Percentiles rank a stretch among this genome's conserved stretches.
These are phyloP conservation scores for Pelargonium fulgidum DNA, from an alignment of 441 rosid genomes.

Conservation along the genomic window DNA sequence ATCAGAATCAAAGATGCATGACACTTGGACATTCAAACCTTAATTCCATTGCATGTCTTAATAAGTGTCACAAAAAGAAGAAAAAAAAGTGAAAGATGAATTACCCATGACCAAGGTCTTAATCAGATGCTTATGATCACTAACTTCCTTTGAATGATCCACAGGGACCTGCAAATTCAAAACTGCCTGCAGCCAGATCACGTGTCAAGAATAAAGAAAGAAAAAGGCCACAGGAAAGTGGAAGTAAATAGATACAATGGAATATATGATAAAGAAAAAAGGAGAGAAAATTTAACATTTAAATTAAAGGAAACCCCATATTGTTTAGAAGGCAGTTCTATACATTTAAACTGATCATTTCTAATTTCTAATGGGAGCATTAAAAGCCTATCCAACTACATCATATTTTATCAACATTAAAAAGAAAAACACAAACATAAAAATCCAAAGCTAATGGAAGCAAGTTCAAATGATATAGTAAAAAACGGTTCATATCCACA, in stretches of 20 bases:
- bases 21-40: too few species aligned
- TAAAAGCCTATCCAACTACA: not conserved
- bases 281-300: not conserved
- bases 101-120: constrained; percentile 99
- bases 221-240: not conserved
- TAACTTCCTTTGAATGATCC: constrained; percentile 96
- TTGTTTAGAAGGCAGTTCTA: not conserved
- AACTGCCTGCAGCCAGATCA: constrained; percentile 76
- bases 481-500: not conserved
- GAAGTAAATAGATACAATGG: not conserved
- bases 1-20: too few species aligned
- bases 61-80: not conserved
- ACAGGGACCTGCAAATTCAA: constrained; percentile 86
- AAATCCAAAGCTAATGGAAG: too few species aligned
- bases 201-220: constrained; percentile 14
- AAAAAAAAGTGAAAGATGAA: constrained; percentile 18
- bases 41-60: not conserved
- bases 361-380: not conserved
- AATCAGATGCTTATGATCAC: constrained; percentile 87
- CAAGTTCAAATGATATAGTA: too few species aligned
- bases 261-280: not conserved
- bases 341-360: not conserved
- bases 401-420: not conserved
- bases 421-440: not conserved
- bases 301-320: too few species aligned